Conservation (phyloP, 768 basidiomycete genomes). For the Paxillus involutus region DNA sequence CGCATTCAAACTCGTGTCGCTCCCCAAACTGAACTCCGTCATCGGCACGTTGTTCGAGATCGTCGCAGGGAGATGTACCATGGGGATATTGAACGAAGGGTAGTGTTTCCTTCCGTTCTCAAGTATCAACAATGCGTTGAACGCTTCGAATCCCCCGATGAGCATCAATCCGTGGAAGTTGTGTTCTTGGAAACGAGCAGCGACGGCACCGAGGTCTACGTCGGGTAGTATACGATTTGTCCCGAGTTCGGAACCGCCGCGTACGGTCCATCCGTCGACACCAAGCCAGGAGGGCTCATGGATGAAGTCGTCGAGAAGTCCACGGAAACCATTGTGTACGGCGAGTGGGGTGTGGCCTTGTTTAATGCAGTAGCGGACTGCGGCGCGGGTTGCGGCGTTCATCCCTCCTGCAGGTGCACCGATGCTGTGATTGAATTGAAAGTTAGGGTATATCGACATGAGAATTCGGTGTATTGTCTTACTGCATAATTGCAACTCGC, state of each 20-base stretch:
- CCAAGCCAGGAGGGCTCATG: constrained; percentile 91
- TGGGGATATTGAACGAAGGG: constrained; percentile 92
- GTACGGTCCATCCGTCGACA: constrained; percentile 94
- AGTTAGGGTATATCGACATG: not conserved
- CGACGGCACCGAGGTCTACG: constrained; percentile 83
- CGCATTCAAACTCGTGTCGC: constrained; percentile 97
- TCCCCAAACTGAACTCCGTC: constrained; percentile 94
- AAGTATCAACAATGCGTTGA: constrained; percentile 73
- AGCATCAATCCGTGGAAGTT: constrained; percentile 77
- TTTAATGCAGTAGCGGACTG: constrained; percentile 87
- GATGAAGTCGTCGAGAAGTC: constrained; percentile 87
- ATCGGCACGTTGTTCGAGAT: constrained; percentile 98
- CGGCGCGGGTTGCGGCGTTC: constrained; percentile 96
- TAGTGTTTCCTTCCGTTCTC: constrained; percentile 82
- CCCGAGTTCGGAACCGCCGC: constrained; percentile 96
- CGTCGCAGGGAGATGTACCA: constrained; percentile 94
- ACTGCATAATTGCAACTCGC: constrained; percentile 85
- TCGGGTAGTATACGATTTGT: constrained; percentile 91
- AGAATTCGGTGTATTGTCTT: constrained; percentile 27
- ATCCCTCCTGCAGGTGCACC: constrained; percentile 98
- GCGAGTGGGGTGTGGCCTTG: constrained; percentile 93
- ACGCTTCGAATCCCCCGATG: constrained; percentile 97
- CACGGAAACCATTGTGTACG: constrained; percentile 94
- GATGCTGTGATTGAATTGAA: constrained; percentile 50
- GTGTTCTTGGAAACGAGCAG: constrained; percentile 88